Evolutionary conservation across 345 rosid species (phyloP).

Genomic region (Eucalyptus tenuipes): DNA sequence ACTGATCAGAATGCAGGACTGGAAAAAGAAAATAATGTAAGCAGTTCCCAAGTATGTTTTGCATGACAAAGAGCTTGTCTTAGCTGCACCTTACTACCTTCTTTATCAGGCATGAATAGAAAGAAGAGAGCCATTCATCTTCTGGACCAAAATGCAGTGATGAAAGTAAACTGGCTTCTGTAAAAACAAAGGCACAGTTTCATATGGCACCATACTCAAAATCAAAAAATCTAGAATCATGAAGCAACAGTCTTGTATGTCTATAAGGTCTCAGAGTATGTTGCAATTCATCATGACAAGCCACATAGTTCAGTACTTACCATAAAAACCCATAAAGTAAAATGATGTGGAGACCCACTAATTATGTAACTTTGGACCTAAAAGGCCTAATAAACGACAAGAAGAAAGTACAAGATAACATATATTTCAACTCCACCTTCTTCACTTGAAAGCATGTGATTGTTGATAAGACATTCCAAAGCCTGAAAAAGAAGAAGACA

Average conservation of each 20-base stretch:
- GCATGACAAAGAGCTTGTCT: neutral
- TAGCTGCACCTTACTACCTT: slow-evolving; percentile 29
- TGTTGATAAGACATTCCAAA: slow-evolving; percentile 86
- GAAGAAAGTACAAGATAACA: neutral
- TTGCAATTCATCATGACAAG: neutral
- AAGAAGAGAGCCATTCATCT: slow-evolving; percentile 90
- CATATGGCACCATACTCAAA: neutral
- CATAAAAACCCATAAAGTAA: neutral
- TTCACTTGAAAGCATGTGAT: slow-evolving; percentile 90
- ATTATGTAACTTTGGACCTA: neutral
- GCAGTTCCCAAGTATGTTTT: neutral
- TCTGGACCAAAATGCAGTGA: slow-evolving; percentile 75
- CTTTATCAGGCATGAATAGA: slow-evolving; percentile 89
- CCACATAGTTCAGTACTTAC: neutral
- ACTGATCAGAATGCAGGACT: neutral
- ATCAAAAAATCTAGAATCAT: neutral
- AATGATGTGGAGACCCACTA: neutral
- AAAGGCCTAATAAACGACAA: neutral
- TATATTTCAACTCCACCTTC: slow-evolving; percentile 44
- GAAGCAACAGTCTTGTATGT: neutral
- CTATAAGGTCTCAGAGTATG: neutral
- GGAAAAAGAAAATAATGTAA: neutral
- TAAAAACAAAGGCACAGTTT: neutral
- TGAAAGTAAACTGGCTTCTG: slow-evolving; percentile 68
- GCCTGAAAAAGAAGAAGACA: slow-evolving; percentile 36